Conservation (phyloP, 2,329 filamentous ascomycete genomes). For the Fusarium algeriense region DNA sequence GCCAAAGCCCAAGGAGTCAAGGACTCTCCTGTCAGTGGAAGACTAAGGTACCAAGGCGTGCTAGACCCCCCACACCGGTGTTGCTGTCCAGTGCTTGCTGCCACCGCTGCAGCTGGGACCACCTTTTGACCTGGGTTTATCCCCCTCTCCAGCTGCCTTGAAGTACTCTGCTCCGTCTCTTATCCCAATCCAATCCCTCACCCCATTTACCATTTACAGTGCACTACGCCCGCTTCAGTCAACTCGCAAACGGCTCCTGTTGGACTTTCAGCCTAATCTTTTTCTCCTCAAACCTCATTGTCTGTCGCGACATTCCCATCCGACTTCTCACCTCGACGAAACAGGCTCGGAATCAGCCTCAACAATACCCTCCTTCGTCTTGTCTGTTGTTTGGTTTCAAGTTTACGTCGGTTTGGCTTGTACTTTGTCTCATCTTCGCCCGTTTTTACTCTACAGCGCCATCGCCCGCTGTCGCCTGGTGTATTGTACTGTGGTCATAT, state of each 20-base stretch:
- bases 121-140: slow-evolving; percentile 31
- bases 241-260: slow-evolving; percentile 31
- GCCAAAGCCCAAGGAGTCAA: background rate
- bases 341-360: slow-evolving; percentile 15
- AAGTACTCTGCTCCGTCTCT: slow-evolving; percentile 33
- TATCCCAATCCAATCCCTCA: slow-evolving; percentile 28
- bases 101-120: slow-evolving; percentile 33
- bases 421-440: slow-evolving; percentile 6
- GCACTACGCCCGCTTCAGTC: slow-evolving; percentile 39
- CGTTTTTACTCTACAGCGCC: slow-evolving; percentile 18
- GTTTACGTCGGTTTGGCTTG: slow-evolving; percentile 14
- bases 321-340: slow-evolving; percentile 30
- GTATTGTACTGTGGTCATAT: slow-evolving; percentile 22
- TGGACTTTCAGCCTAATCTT: slow-evolving; percentile 35
- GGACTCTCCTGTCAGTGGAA: slow-evolving; percentile 28
- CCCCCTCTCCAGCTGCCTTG: slow-evolving; percentile 31
- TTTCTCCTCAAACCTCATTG: slow-evolving; percentile 28
- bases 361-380: slow-evolving; percentile 15
- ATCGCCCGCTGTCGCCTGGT: slow-evolving; percentile 29
- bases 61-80: slow-evolving; percentile 26
- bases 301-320: slow-evolving; percentile 27
- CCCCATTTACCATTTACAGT: slow-evolving; percentile 27
- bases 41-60: slow-evolving; percentile 16
- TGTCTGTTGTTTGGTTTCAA: slow-evolving; percentile 5
- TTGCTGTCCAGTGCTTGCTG: slow-evolving; percentile 35